Percentiles rank a stretch among this genome's conserved stretches.
Evolutionary conservation across 2,329 filamentous ascomycete species (phyloP).

Genomic region (Achaetomium macrosporum): DNA sequence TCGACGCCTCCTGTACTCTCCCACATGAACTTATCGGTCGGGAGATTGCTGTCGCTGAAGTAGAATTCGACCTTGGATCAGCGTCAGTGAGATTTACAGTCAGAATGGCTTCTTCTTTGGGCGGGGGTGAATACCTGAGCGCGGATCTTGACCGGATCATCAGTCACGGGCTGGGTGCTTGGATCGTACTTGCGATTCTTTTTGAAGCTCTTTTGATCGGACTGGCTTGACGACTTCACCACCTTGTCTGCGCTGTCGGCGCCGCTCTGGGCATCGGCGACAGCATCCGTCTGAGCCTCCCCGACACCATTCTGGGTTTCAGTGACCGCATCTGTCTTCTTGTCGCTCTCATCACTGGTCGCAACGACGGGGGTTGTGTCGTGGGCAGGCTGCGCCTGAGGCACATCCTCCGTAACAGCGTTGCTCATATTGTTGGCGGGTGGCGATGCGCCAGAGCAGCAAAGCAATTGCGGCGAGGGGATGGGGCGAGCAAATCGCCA

Average conservation of each 20-base stretch:
- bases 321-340: constrained; percentile 20
- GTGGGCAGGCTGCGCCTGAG: constrained; percentile 30
- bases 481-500: not conserved
- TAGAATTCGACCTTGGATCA: constrained; percentile 84
- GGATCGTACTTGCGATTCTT: constrained; percentile 69
- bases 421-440: constrained; percentile 32
- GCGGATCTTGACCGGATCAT: constrained; percentile 75
- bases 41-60: constrained; percentile 87
- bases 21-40: constrained; percentile 83
- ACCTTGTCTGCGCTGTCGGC: constrained; percentile 24
- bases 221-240: constrained; percentile 41
- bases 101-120: not conserved
- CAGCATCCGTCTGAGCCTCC: constrained; percentile 16
- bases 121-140: constrained; percentile 58
- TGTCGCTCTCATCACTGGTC: constrained; percentile 21
- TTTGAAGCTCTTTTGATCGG: constrained; percentile 34
- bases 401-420: constrained; percentile 21
- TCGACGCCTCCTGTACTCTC: constrained; percentile 67
- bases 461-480: not conserved
- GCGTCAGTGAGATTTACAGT: constrained; percentile 12
- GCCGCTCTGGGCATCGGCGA: constrained; percentile 13
- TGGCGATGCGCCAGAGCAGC: constrained; percentile 15
- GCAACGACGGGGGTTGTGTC: constrained; percentile 20
- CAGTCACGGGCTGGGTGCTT: constrained; percentile 59
- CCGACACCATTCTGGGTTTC: not conserved